phyloP scores from a whole-genome alignment of 352 stramenopile genomes.

The Phytophthora meadii region DNA sequence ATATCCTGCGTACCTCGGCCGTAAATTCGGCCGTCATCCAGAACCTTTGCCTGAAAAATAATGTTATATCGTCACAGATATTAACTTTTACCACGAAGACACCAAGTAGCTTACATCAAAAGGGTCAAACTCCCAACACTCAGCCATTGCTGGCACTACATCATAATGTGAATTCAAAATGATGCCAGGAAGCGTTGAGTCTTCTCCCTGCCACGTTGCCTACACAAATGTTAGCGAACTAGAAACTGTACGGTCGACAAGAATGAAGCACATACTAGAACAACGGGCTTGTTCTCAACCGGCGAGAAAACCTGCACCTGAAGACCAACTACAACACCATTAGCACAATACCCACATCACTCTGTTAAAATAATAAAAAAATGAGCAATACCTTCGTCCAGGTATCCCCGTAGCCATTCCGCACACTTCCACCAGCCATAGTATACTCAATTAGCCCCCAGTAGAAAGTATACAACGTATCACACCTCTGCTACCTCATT shows the following conservation, averaged over 20 bases:
- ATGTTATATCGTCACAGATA: neutral
- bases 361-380: no score
- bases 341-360: neutral
- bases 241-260: neutral
- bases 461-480: neutral
- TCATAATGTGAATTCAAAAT: slow-evolving; percentile 98
- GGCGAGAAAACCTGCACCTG: slow-evolving; percentile 60
- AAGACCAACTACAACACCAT: slow-evolving; percentile 41
- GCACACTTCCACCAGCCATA: slow-evolving; percentile 51
- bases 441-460: neutral
- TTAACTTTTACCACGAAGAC: neutral
- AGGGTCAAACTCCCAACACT: slow-evolving; percentile 92
- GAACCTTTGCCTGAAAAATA: slow-evolving; percentile 65
- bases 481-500: slow-evolving; percentile 39
- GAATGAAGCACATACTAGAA: slow-evolving; percentile 69
- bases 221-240: slow-evolving; percentile 22
- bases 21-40: slow-evolving; percentile 93
- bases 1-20: slow-evolving; percentile 96
- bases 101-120: slow-evolving; percentile 74
- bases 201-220: slow-evolving; percentile 85
- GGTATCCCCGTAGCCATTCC: slow-evolving; percentile 68
- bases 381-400: slow-evolving; percentile 45
- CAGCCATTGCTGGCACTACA: slow-evolving; percentile 91
- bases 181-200: slow-evolving; percentile 89
- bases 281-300: slow-evolving; percentile 84